Evolutionary conservation across 768 basidiomycete species (phyloP).

Genomic region (Hericium coralloides): DNA sequence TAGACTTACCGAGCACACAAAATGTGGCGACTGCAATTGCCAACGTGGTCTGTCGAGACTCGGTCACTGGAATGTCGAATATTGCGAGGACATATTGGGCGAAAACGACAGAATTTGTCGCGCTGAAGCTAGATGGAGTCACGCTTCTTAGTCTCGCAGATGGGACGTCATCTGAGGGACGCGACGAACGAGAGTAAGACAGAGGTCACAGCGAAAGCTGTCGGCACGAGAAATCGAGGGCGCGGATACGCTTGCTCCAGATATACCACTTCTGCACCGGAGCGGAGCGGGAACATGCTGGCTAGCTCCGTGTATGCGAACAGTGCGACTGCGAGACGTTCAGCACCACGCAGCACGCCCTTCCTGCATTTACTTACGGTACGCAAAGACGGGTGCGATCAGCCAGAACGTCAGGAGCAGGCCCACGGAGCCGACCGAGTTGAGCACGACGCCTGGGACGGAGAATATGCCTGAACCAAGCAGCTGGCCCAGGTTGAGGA

Average conservation of each 20-base stretch:
- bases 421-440: conserved; percentile 20
- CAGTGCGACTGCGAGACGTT: conserved; percentile 2
- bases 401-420: conserved; percentile 22
- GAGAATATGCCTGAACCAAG: conserved; percentile 24
- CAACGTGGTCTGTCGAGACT: conserved; percentile 13
- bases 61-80: conserved; percentile 14
- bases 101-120: conserved; percentile 19
- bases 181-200: conserved; percentile 19
- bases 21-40: conserved; percentile 18
- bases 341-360: not conserved
- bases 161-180: not conserved
- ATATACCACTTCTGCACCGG: conserved; percentile 41
- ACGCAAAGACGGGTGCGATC: conserved; percentile 17
- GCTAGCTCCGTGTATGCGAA: conserved; percentile 33
- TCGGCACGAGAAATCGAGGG: conserved; percentile 34
- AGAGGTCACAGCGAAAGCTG: conserved; percentile 29
- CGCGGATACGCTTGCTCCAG: conserved; percentile 35
- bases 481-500: conserved; percentile 15
- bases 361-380: conserved; percentile 6
- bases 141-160: not conserved
- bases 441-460: conserved; percentile 19
- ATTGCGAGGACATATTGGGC: conserved; percentile 18
- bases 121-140: conserved; percentile 10
- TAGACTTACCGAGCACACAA: conserved; percentile 12
- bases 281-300: conserved; percentile 38